Evolutionary conservation across 2,329 filamentous ascomycete genomes (phyloP), one percentile per base, ranked within the genome.

Genomic region (Verticillium dahliae): DNA sequence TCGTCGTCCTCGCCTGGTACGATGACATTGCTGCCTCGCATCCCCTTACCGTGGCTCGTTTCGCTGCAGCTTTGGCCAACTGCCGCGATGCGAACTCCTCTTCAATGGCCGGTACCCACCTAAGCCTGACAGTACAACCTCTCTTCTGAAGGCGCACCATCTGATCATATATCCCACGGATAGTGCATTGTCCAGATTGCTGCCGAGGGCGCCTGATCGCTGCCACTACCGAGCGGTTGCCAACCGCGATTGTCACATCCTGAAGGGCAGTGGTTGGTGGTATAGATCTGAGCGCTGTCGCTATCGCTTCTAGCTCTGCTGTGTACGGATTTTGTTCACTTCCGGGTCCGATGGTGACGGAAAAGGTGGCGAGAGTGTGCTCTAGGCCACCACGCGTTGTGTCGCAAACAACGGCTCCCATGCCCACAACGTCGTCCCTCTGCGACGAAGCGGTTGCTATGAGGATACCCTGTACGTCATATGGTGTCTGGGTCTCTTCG

Each of bases 131-230:
- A 35, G 45, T 39, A 33, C 54, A 54, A 14, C 52, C 11, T 3
- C 37, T 18, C 37, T 34, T 11, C 45, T 7, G 34, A 33, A 64
- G 60, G 27, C 56, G 39, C 33, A 65, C 57, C 22, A 64, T 63
- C 13, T 41, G 64, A 38, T 65, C 60, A 50, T 68, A 68, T 52
- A 66, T 65, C 39, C 57, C 60, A 15, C 60, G 34, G 58, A 64
- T 59, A 62, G 62, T 65, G 60, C 64, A 63, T 60, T 67, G 62
- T 41, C 63, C 64, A 5, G 65, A 67, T 52, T 67, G 63, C 18
- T 67, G 59, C 35, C 58, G 52, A 18, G 61, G 63, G 11, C 63
- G 63, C 57, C 57, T 45, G 15, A 68, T 18, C 4, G 57, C 57
- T 22, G 64, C 59, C 27, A 62, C 57, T 18, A 59, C 61, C n/a